Base-by-base conservation (phyloP, 2,329 filamentous ascomycete species). In the Paecilomyces fulvus region DNA sequence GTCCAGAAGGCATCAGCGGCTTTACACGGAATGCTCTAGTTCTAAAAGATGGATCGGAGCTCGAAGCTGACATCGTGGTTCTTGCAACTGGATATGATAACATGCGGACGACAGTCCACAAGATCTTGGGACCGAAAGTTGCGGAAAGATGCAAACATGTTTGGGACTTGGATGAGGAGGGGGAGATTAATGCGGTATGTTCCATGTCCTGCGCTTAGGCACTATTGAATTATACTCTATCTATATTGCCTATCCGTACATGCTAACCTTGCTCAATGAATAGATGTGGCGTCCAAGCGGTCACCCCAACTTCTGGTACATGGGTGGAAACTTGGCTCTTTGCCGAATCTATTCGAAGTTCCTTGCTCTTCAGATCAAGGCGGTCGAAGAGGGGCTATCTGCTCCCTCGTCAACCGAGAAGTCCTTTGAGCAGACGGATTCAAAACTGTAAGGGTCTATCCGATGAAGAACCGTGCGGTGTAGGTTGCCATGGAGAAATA, bases 1-100 rank as follows among this genome's bases (percentile, higher is more conserved):
- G 80, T 0, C 66, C 65, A 0, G 75, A 80, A 3, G 80, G 83
- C 10, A 80, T 87, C 12, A 64, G 70, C 1, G 70, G 75, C 21
- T 77, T 87, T 2, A 73, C 79, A 0, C 71, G 77, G 0, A 63
- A 72, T 0, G 78, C 76, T 0, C 59, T 80, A 0, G 66, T 72
- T 1, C 76, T 85, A 3, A 75, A 75, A 0, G 84, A 87, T 58
- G 84, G 83, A 0, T 70, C 72, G 0, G 76, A 78, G 61, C 66
- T 87, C 0, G 77, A 81, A 17, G 83, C 84, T 0, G 85, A 88
- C 59, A 78, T 86, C 59, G 79, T 88, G 8, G 77, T 88, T 0
- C 76, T 86, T 48, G 83, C 83, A 0, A 86, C 83, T 0, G 83
- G 79, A 3, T 88, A 86, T 61, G 79, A 85, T 59, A 88, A 87